These are phyloP conservation scores for Trichomonas tenax DNA, from an alignment of 208 protist genomes.

Conservation along the genomic window DNA sequence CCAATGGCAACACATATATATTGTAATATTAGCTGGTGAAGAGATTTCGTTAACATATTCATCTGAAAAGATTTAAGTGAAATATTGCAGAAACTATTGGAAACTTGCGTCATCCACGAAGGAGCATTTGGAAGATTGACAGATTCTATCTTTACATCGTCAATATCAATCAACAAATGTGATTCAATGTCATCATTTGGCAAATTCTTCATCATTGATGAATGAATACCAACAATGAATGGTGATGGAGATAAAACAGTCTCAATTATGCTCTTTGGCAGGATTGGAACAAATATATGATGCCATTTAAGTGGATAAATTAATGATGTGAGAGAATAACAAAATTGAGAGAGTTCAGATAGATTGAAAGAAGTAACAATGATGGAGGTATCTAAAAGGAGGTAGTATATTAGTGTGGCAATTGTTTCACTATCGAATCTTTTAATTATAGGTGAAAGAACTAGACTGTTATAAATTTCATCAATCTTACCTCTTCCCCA, in stretches of 20 bases:
- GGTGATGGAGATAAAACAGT: not conserved
- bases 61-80: not conserved
- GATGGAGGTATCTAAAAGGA: not conserved
- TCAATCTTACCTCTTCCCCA: too few relatives aligned
- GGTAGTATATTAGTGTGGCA: not conserved
- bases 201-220: not conserved
- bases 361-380: not conserved
- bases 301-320: not conserved
- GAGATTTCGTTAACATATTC: not conserved
- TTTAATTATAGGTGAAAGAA: not conserved
- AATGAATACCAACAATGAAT: constrained; percentile 2
- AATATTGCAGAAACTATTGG: not conserved
- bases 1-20: not conserved
- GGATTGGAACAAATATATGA: not conserved
- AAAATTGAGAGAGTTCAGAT: not conserved
- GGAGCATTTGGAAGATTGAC: not conserved
- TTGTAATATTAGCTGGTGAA: not conserved
- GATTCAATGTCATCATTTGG: not conserved
- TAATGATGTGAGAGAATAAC: not conserved
- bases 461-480: not conserved
- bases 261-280: not conserved
- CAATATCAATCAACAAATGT: not conserved
- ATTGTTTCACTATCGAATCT: not conserved
- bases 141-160: not conserved
- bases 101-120: not conserved